Base-by-base conservation (phyloP, 257 asterid species). In the Nicotiana knightiana region DNA sequence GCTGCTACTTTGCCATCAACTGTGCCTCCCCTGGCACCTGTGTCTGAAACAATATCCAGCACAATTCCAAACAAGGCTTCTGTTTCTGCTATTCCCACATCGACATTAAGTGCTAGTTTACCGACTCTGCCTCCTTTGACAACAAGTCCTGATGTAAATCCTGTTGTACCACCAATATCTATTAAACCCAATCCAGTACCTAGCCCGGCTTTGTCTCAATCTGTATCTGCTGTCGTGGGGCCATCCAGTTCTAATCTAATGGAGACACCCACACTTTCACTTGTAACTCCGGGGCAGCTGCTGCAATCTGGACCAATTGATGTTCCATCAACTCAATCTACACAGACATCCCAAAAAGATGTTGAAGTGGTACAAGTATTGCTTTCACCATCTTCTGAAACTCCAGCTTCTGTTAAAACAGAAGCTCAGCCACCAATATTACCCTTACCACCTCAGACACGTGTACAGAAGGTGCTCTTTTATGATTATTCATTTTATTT, bases 391-490 rank as follows among this genome's bases (percentile, higher is more conserved):
- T 77, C 91, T 54, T 65, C 93, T 71, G 98, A 89, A 78, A 82
- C 87, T 6, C 86, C 89, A 33, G 91, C 80, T 55, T 85, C 94
- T 1, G 84, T 64, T n/a, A 85, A 63, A 78, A 59, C 91, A n/a
- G 97, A 92, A 87, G 93, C 93, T 85, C 97, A 91, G 82, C 98
- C 96, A 35, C 98, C 99, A 39, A 89, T 96, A 83, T 87, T 96
- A 83, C 98, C 97, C 1, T 87, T 90, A 67, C 99, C 99, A 8
- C 84, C 90, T 10, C 91, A 88, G 85, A 75, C 94, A 2, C 89
- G 92, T 68, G 59, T 89, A 67, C 89, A 93, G 61, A 93, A 87
- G 97, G 99, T 93, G 76, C 55, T 81, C 24, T 37, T 79, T 84
- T 83, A 48, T 4, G 63, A 73, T 65, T 66, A 48, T 48, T 17